phyloP scores from a whole-genome alignment of 2,329 filamentous ascomycete species.

The Aspergillus sp. region DNA sequence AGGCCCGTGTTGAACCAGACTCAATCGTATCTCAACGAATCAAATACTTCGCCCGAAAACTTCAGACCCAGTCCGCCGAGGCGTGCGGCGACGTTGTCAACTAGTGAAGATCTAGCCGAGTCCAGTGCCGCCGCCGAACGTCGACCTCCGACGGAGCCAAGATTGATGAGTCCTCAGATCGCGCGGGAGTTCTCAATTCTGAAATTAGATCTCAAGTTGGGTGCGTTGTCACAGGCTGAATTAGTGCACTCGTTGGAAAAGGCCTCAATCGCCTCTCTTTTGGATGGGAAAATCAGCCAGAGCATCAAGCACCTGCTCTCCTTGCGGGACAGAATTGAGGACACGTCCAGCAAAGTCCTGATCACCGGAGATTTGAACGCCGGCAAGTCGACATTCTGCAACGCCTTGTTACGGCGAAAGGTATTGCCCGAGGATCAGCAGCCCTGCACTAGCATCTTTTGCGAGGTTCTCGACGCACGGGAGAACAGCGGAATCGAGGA shows the following conservation, averaged over 20 bases:
- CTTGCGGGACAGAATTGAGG: slow-evolving; percentile 89
- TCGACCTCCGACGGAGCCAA: slow-evolving; percentile 65
- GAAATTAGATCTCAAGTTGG: slow-evolving; percentile 91
- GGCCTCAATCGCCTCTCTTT: slow-evolving; percentile 78
- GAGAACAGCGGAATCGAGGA: slow-evolving; percentile 92
- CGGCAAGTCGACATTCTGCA: slow-evolving; percentile 98
- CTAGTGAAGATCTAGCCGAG: slow-evolving; percentile 61
- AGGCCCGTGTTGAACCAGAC: slow-evolving; percentile 38
- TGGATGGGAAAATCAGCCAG: slow-evolving; percentile 92
- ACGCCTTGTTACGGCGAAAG: slow-evolving; percentile 89
- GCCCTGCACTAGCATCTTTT: slow-evolving; percentile 97
- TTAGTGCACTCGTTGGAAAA: slow-evolving; percentile 95
- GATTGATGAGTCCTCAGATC: slow-evolving; percentile 86
- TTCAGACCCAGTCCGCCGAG: slow-evolving; percentile 55
- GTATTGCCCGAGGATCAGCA: slow-evolving; percentile 95
- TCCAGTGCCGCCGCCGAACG: slow-evolving; percentile 70
- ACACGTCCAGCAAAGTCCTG: slow-evolving; percentile 94
- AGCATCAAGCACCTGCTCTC: slow-evolving; percentile 88
- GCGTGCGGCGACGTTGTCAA: slow-evolving; percentile 71
- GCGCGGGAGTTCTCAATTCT: slow-evolving; percentile 94
- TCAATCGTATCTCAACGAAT: slow-evolving; percentile 33
- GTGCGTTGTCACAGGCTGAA: slow-evolving; percentile 79
- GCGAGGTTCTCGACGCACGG: slow-evolving; percentile 87
- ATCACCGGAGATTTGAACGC: slow-evolving; percentile 96
- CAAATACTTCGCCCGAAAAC: slow-evolving; percentile 24